Conservation (phyloP, 352 stramenopile species). For the Pilasporangium apinafurcum region DNA sequence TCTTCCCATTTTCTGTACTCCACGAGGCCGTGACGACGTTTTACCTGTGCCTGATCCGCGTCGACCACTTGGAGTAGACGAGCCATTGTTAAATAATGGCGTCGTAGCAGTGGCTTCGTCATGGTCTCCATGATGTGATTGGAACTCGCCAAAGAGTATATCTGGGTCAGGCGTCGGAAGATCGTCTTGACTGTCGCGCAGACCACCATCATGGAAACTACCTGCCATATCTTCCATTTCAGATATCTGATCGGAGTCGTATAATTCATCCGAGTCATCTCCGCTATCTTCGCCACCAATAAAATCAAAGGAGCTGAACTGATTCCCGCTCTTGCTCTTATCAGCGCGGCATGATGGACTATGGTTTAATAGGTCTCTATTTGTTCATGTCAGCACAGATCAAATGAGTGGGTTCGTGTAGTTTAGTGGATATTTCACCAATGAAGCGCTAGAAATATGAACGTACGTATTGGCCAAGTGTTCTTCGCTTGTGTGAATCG, state of each 20-base stretch:
- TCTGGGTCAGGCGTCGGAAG: conserved; percentile 4
- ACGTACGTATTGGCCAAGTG: conserved; percentile 29
- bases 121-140: too few species aligned
- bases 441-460: neutral
- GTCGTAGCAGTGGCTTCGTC: too few species aligned
- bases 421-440: neutral
- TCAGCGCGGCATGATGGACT: conserved; percentile 60
- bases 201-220: conserved; percentile 30
- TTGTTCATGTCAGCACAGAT: neutral
- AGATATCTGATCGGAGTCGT: conserved; percentile 69
- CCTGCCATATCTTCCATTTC: conserved; percentile 65
- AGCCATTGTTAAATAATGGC: conserved; percentile 4
- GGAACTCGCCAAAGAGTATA: neutral
- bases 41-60: conserved; percentile 4
- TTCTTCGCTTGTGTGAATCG: conserved; percentile 35
- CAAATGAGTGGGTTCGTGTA: neutral
- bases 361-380: conserved; percentile 66
- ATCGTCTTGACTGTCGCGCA: conserved; percentile 26
- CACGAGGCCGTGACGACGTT: conserved; percentile 25
- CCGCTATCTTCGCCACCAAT: conserved; percentile 79
- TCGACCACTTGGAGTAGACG: neutral
- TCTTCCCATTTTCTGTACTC: conserved; percentile 68
- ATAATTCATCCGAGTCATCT: conserved; percentile 66
- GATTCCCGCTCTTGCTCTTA: conserved; percentile 17
- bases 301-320: conserved; percentile 75